Base-by-base conservation (phyloP, 2,329 filamentous ascomycete genomes). In the Fusarium nodosum region DNA sequence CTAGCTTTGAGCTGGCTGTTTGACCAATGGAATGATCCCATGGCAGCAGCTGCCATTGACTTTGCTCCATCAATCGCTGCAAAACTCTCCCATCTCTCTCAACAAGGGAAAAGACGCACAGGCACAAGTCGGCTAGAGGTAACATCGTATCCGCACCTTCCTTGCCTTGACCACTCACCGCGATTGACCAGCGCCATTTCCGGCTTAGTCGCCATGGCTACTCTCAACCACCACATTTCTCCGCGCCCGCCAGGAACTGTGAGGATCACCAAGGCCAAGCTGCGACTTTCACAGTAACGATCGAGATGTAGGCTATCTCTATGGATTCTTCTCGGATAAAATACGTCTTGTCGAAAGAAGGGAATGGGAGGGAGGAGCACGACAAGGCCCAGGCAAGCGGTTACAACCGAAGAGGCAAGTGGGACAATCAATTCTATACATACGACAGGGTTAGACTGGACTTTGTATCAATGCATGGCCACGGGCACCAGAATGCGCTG, bases 221-320 rank as follows among this genome's bases (percentile, higher is more conserved):
- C 65, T 47, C 57, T 68, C 64, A 62, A 69, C 71, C 70, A 73
- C 66, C 68, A 70, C 45, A 60, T 48, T 51, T 67, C 68, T 61
- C 56, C 48, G 28, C 45, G 18, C 24, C 45, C 22, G 47, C 20
- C 47, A 53, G 44, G 42, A 68, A 52, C 46, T 34, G 38, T 54
- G 42, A 61, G 33, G 44, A 44, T 53, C 30, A 39, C 28, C 47
- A 45, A 39, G 34, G 38, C 31, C 38, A 39, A 45, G 52, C 28
- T 42, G 39, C 41, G 51, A 34, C 60, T 46, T 50, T 12, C 47
- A 22, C 39, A 34, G 24, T 44, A 26, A 33, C 53, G 18, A 66
- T 56, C 60, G 30, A 53, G 41, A 57, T 51, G 45, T 24, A 20
- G 48, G 13, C 34, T 44, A 15, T 46, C 28, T 12, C 16, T 39